Conservation (phyloP, 139 green algal species). For the Chlorella sp. region DNA sequence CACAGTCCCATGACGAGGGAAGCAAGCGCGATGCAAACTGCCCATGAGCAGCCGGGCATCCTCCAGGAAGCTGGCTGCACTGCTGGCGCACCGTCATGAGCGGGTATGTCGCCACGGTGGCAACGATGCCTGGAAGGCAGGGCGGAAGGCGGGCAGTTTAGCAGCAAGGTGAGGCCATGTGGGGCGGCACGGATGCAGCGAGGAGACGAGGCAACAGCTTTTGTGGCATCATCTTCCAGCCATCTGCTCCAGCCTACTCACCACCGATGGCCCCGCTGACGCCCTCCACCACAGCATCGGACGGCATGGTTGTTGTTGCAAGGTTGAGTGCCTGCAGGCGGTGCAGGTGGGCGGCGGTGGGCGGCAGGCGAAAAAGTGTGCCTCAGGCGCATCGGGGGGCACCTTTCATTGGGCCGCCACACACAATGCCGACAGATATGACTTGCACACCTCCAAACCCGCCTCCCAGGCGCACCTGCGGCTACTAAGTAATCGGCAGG, state of each 20-base stretch:
- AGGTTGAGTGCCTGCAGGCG: neutral
- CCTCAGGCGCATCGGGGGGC: too few species aligned
- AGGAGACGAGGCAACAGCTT: neutral
- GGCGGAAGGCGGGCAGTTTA: neutral
- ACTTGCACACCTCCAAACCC: too few species aligned
- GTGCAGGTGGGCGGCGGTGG: neutral
- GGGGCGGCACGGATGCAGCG: neutral
- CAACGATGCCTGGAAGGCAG: constrained; percentile 45
- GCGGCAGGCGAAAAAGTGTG: neutral
- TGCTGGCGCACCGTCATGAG: constrained; percentile 71
- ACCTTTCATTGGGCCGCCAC: too few species aligned
- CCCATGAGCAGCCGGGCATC: too few species aligned
- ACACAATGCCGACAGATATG: too few species aligned
- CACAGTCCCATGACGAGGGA: neutral
- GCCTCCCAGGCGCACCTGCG: too few species aligned
- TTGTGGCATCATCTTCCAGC: neutral
- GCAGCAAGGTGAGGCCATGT: neutral
- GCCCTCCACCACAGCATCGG: constrained; percentile 58
- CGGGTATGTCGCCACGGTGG: constrained; percentile 78
- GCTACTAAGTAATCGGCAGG: too few species aligned
- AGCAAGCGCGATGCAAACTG: neutral
- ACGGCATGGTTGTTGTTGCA: constrained; percentile 5
- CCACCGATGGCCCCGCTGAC: constrained; percentile 55
- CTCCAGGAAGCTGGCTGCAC: neutral
- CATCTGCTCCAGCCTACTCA: neutral